Base-by-base conservation (phyloP, 2,329 filamentous ascomycete genomes). In the Setomelanomma holmii region DNA sequence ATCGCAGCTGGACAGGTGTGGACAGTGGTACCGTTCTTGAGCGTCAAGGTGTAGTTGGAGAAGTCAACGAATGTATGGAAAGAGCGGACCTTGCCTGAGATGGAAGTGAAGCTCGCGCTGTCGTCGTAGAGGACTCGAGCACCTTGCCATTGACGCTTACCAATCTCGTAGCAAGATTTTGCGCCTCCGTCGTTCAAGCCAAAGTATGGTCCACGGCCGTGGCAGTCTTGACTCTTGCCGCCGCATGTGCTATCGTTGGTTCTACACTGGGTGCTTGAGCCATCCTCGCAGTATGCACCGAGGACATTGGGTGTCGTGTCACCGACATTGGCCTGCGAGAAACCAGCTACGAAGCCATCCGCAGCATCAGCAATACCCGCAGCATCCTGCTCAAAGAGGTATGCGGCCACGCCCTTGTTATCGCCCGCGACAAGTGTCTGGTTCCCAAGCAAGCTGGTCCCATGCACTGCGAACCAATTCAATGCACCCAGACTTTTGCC, bases 361-460 rank as follows among this genome's bases (percentile, higher is more conserved):
- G 86, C 86, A 16, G 67, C 62, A 51, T 67, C 70, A 22, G 84
- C 84, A 39, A 78, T 80, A 1, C 78, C 75, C 2, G 77, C 71
- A 42, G 89, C 81, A 45, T 84, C 86, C 60, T 89, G 84, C 71
- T 98, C 93, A 46, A 97, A 88, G 11, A 96, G 79, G 69, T 89
- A 89, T 0, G 93, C 90, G 2, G 93, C 93, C 5, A 96, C 91
- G 11, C 93, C 93, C 77, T 98, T 98, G 79, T 98, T 98, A 74
- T 98, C 93, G n/a, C 91, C 93, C 2, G 92, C 88, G 44, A 95
- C 85, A 12, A 96, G 81, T 0, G 92, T 97, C 75, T 96, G 96
- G 76, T 97, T 97, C 48, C 90, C 89, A 20, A 93, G 85, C 75
- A 97, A 85, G 0, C 91, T 96, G 0, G 93, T 98, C 40, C 93